Base-by-base conservation (phyloP, 169 alveolate genomes). In the Ichthyophthirius multifiliis region DNA sequence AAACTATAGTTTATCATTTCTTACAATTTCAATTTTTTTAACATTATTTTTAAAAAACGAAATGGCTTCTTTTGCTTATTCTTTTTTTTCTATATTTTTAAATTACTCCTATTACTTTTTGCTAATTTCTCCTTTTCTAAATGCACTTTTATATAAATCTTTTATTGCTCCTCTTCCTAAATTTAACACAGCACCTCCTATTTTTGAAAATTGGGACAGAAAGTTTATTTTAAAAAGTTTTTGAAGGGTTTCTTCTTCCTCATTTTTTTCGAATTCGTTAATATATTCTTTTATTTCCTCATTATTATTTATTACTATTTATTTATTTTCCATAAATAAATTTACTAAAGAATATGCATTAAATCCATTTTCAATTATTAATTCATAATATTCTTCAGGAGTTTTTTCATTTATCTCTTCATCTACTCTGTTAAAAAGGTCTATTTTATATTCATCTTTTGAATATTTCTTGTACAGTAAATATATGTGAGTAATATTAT, bases 231-330 rank as follows among this genome's bases (percentile, higher is more conserved):
- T 30, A 7, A 78, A 64, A n/a, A 78, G 65, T 39, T 67, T 41
- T 5, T 18, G 23, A 16, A 71, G 31, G 3, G 71, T 71, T 15
- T 44, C 46, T 55, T 81, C 32, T 48, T 48, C 80, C 15, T 65
- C 63, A 15, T 67, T 65, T 34, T 34, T 73, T 55, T 74, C 75
- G 3, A 44, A 67, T 39, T 74, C 77, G 30, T 81, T 74, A 13
- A 71, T 39, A 6, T 47, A 67, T 41, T 46, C 82, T 12, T 45
- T 55, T 4, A 76, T 46, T 81, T 81, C 86, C 7, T 81, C 86
- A 81, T 67, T 76, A 27, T 79, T 80, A 1, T 81, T 82, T 48
- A 47, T 45, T 5, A 55, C 18, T 4, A 39, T 67, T 30, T 65
- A 43, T 63, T 65, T 78, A 9, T 78, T 63, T 47, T 63, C 39